Conservation (phyloP, 2,329 filamentous ascomycete species). For the Aspergillus ruber region DNA sequence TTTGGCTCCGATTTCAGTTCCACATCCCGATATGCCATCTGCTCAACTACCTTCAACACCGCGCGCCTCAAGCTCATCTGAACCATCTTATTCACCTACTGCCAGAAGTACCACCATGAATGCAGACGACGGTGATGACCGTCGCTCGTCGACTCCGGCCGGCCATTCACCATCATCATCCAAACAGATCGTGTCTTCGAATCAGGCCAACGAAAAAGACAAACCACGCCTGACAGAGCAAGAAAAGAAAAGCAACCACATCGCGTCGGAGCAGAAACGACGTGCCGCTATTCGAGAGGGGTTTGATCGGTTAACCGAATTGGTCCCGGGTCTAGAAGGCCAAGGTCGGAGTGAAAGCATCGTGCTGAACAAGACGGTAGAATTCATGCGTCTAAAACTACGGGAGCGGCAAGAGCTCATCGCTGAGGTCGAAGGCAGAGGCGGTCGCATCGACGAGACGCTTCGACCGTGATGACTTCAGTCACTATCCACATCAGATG, state of each 20-base stretch:
- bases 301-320: slow-evolving; percentile 71
- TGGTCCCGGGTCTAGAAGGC: slow-evolving; percentile 76
- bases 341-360: slow-evolving; percentile 79
- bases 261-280: slow-evolving; percentile 59
- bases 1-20: neutral
- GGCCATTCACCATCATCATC: slow-evolving; percentile 1
- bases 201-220: slow-evolving; percentile 36
- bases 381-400: slow-evolving; percentile 58
- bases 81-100: slow-evolving; percentile 17
- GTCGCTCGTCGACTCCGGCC: slow-evolving; percentile 29
- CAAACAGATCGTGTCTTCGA: slow-evolving; percentile 15
- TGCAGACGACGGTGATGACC: slow-evolving; percentile 24
- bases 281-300: slow-evolving; percentile 72
- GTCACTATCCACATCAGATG: neutral
- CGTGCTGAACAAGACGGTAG: slow-evolving; percentile 67
- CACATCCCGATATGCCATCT: slow-evolving; percentile 15
- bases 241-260: slow-evolving; percentile 69
- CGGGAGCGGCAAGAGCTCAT: slow-evolving; percentile 54
- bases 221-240: slow-evolving; percentile 62
- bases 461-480: slow-evolving; percentile 22
- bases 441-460: slow-evolving; percentile 48
- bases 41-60: slow-evolving; percentile 14
- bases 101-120: slow-evolving; percentile 13
- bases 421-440: slow-evolving; percentile 52
- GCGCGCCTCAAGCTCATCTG: slow-evolving; percentile 18